A percentile compares a stretch with the other conserved stretches of the same genome.
phyloP scores from a whole-genome alignment of 2,329 filamentous ascomycete genomes.

The Akanthomyces lecanii region DNA sequence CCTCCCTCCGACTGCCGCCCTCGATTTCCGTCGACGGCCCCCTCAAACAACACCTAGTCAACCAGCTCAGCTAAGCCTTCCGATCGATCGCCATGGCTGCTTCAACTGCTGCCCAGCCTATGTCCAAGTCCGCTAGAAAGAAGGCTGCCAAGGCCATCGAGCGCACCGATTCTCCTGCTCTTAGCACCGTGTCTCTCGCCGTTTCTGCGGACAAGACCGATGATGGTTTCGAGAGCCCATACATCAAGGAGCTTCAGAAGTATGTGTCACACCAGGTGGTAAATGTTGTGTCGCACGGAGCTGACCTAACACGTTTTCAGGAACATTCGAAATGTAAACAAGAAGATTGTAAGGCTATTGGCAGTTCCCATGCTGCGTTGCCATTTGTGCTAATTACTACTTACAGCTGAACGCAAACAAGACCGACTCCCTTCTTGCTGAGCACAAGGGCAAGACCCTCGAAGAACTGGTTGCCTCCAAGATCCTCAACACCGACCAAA shows the following conservation, averaged over 20 bases:
- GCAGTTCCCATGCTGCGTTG: constrained; percentile 14
- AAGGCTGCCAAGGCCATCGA: constrained; percentile 50
- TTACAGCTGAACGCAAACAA: constrained; percentile 64
- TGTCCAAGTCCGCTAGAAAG: constrained; percentile 68
- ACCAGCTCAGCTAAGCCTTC: neutral
- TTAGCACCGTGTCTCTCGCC: constrained; percentile 42
- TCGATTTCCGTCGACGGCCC: constrained; percentile 4
- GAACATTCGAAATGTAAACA: constrained; percentile 85
- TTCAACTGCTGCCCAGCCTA: constrained; percentile 50
- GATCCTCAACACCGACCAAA: constrained; percentile 79
- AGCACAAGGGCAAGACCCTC: constrained; percentile 66
- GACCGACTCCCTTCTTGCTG: constrained; percentile 64
- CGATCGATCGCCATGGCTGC: constrained; percentile 50
- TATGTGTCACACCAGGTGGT: constrained; percentile 41
- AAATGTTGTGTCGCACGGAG: neutral
- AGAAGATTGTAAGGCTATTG: constrained; percentile 74
- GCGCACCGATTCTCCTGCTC: constrained; percentile 53
- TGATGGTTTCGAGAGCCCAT: constrained; percentile 64
- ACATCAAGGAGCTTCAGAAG: constrained; percentile 89
- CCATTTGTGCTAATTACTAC: neutral
- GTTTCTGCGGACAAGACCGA: constrained; percentile 54
- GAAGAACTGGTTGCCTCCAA: constrained; percentile 67
- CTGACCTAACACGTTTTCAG: constrained; percentile 40
- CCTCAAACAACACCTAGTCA: constrained; percentile 9
- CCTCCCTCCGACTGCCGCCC: neutral